These are phyloP conservation scores for Ophiostoma ulmi DNA, from an alignment of 2,329 filamentous ascomycete species.

Conservation along the genomic window DNA sequence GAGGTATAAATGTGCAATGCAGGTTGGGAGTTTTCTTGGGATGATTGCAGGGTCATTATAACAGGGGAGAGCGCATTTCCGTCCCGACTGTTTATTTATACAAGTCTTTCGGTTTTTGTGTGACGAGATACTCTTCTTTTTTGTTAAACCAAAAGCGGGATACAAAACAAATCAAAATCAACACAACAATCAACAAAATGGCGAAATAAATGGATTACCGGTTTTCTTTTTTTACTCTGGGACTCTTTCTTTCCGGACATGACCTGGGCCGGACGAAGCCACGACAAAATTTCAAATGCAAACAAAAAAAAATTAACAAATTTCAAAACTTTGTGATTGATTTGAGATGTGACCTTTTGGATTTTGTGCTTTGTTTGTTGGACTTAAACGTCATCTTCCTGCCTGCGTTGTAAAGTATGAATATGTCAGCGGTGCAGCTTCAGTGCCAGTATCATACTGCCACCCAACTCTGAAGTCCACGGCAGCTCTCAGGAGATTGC, in stretches of 20 bases:
- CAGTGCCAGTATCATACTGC: too few relatives aligned
- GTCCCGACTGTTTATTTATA: constrained; percentile 13
- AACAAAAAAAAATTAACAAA: constrained; percentile 16
- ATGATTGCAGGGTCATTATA: constrained; percentile 12
- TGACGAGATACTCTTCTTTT: constrained; percentile 13
- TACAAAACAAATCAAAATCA: constrained; percentile 15
- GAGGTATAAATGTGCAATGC: constrained; percentile 63
- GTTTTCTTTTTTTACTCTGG: constrained; percentile 15
- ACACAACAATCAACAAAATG: constrained; percentile 15
- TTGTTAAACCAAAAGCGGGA: constrained; percentile 13
- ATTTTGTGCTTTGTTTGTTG: too few relatives aligned
- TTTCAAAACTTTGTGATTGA: constrained; percentile 9
- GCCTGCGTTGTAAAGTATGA: too few relatives aligned
- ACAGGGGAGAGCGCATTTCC: constrained; percentile 10
- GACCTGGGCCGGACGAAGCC: constrained; percentile 14
- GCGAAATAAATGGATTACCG: constrained; percentile 16
- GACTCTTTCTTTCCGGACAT: constrained; percentile 8
- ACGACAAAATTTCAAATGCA: constrained; percentile 12
- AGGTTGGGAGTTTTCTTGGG: constrained; percentile 14
- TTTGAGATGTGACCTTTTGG: neutral
- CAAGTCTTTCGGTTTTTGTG: constrained; percentile 14
- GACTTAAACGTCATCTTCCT: too few relatives aligned
- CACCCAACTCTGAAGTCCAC: too few relatives aligned
- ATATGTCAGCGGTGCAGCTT: too few relatives aligned
- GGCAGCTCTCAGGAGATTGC: too few relatives aligned